phyloP scores from a whole-genome alignment of 202 grass and related monocot species.

The Brachypodium distachyon region DNA sequence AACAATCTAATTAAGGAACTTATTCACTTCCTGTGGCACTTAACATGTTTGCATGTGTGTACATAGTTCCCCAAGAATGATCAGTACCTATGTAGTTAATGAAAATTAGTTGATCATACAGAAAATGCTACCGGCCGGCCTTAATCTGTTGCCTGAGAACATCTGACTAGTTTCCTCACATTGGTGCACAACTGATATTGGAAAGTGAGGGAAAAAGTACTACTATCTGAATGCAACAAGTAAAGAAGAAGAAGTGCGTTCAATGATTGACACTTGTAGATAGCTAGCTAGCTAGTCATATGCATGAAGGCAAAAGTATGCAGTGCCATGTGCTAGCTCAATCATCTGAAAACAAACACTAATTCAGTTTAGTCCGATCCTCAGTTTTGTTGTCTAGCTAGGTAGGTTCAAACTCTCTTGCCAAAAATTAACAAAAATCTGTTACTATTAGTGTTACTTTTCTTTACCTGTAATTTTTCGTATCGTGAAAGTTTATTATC shows the following conservation, averaged over 20 bases:
- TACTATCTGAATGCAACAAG: not conserved
- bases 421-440: not conserved
- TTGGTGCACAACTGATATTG: not conserved
- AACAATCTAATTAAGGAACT: no score
- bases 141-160: not conserved
- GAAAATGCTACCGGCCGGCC: no score
- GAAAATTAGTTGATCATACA: not conserved
- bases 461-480: not conserved
- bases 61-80: no score
- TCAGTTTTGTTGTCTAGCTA: not conserved
- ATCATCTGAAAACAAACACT: not conserved
- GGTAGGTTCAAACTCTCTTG: not conserved
- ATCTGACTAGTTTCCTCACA: not conserved
- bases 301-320: not conserved
- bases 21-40: no score
- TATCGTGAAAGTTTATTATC: not conserved
- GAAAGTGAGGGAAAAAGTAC: not conserved
- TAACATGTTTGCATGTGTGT: no score
- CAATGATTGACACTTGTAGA: conserved; percentile 12
- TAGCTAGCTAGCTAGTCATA: no score
- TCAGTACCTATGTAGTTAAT: no score
- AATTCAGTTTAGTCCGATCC: not conserved
- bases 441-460: not conserved
- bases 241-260: conserved; percentile 8
- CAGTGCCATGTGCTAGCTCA: not conserved